Conservation (phyloP, 352 stramenopile species). For the Globisporangium ultimum region DNA sequence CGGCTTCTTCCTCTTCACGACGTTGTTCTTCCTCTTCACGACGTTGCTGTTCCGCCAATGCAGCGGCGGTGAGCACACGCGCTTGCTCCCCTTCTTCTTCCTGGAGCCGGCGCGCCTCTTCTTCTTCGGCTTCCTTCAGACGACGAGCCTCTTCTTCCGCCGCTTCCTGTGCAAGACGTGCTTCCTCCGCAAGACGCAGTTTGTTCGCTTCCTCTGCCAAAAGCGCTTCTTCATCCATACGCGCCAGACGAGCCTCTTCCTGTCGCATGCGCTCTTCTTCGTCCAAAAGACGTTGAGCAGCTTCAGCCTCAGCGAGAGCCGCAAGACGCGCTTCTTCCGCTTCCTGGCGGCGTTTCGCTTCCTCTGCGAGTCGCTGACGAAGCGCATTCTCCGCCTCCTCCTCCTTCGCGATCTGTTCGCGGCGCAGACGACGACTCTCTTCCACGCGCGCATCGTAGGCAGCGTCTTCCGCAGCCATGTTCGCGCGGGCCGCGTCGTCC, state of each 20-base stretch:
- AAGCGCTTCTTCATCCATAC: conserved; percentile 5
- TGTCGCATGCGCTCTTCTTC: conserved; percentile 12
- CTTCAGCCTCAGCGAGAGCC: conserved; percentile 9
- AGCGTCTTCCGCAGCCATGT: conserved; percentile 39
- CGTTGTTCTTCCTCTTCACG: conserved; percentile 36
- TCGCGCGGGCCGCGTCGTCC: conserved; percentile 49
- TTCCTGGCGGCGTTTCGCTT: conserved; percentile 15
- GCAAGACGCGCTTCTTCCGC: conserved; percentile 13
- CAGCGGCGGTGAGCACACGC: not conserved
- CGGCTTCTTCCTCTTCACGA: conserved; percentile 31
- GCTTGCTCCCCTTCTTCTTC: conserved; percentile 9
- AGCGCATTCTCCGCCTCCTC: conserved; percentile 49
- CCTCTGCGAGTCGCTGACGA: conserved; percentile 45
- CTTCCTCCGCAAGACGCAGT: not conserved
- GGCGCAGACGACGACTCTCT: conserved; percentile 71
- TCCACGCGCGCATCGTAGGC: conserved; percentile 80
- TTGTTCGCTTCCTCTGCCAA: conserved; percentile 2
- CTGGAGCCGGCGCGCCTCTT: not conserved
- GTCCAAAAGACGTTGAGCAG: conserved; percentile 4
- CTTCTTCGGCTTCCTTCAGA: not conserved
- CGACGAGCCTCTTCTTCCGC: not conserved
- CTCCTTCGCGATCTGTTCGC: conserved; percentile 73
- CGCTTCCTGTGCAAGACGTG: not conserved
- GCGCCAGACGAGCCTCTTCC: conserved; percentile 12
- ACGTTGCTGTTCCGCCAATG: conserved; percentile 27